Percentiles rank a stretch among this genome's conserved stretches.
phyloP scores from a whole-genome alignment of 768 basidiomycete species.

The Russula emetica region DNA sequence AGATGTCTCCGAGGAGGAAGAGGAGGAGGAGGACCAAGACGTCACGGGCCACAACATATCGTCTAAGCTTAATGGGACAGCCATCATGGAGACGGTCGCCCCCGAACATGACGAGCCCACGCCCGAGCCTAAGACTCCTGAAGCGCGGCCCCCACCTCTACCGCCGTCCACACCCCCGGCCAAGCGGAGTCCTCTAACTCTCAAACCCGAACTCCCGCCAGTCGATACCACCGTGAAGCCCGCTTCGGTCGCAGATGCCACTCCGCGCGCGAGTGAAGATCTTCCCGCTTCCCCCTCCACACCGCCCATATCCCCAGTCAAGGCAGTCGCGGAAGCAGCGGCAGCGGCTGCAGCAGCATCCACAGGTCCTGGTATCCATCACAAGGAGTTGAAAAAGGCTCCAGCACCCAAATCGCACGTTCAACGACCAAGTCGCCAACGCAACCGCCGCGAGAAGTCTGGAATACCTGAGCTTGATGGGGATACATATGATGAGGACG shows the following conservation, averaged over 20 bases:
- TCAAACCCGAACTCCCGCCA: slow-evolving; percentile 14
- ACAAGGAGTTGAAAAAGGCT: slow-evolving; percentile 24
- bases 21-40: slow-evolving; percentile 39
- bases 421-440: slow-evolving; percentile 32
- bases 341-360: slow-evolving; percentile 24
- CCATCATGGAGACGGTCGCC: slow-evolving; percentile 30
- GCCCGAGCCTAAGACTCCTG: slow-evolving; percentile 70
- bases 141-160: slow-evolving; percentile 49
- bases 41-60: slow-evolving; percentile 24
- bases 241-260: slow-evolving; percentile 16
- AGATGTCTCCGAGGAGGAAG: slow-evolving; percentile 41
- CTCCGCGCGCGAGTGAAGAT: slow-evolving; percentile 25
- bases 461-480: slow-evolving; percentile 78
- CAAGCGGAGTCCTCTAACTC: slow-evolving; percentile 15
- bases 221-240: slow-evolving; percentile 18
- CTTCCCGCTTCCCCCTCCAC: neutral
- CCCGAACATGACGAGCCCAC: slow-evolving; percentile 35
- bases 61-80: slow-evolving; percentile 25
- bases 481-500: slow-evolving; percentile 47
- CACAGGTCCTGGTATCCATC: slow-evolving; percentile 18
- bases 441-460: slow-evolving; percentile 70
- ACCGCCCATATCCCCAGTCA: slow-evolving; percentile 14
- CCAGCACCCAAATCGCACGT: slow-evolving; percentile 11
- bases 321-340: slow-evolving; percentile 17
- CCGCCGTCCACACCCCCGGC: slow-evolving; percentile 27